Percentiles rank a stretch among this genome's conserved stretches.
Evolutionary conservation across 495 filamentous ascomycete species (phyloP).

Genomic region (Daldinia caldariorum): DNA sequence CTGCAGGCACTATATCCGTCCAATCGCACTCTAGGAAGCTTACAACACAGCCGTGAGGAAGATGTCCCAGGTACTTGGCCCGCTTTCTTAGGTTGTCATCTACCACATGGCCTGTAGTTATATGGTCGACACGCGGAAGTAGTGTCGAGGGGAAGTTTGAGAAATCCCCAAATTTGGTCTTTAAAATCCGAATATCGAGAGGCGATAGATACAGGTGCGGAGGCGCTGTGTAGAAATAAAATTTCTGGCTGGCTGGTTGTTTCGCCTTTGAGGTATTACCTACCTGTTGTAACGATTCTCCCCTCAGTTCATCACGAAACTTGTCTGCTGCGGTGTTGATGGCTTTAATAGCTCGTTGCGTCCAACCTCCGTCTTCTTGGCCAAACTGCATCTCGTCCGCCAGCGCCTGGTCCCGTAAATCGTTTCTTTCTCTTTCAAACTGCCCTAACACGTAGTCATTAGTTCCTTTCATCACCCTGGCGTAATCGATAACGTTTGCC

Average conservation of each 20-base stretch:
- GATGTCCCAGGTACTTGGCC: constrained; percentile 88
- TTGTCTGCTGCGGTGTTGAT: constrained; percentile 79
- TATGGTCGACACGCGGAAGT: constrained; percentile 88
- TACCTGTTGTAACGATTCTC: constrained; percentile 10
- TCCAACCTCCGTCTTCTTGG: constrained; percentile 89
- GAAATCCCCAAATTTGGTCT: constrained; percentile 87
- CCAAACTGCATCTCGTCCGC: constrained; percentile 95
- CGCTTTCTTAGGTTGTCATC: constrained; percentile 89
- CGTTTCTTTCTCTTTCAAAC: constrained; percentile 78
- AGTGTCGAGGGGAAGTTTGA: constrained; percentile 86
- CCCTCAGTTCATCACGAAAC: constrained; percentile 50
- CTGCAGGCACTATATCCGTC: constrained; percentile 84
- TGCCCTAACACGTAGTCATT: constrained; percentile 86
- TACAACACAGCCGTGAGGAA: constrained; percentile 92
- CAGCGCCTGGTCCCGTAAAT: constrained; percentile 76
- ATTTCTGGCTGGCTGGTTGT: constrained; percentile 56
- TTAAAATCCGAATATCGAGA: constrained; percentile 94
- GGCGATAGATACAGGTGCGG: constrained; percentile 93
- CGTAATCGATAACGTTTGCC: constrained; percentile 93
- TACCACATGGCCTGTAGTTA: constrained; percentile 88
- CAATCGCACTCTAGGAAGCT: constrained; percentile 96
- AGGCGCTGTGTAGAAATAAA: constrained; percentile 91
- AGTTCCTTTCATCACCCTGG: constrained; percentile 92
- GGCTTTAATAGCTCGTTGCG: constrained; percentile 77
- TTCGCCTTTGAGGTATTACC: constrained; percentile 33